Conservation (phyloP, 192 early-diverging fungal genomes). For the Obelidium mucronatum region DNA sequence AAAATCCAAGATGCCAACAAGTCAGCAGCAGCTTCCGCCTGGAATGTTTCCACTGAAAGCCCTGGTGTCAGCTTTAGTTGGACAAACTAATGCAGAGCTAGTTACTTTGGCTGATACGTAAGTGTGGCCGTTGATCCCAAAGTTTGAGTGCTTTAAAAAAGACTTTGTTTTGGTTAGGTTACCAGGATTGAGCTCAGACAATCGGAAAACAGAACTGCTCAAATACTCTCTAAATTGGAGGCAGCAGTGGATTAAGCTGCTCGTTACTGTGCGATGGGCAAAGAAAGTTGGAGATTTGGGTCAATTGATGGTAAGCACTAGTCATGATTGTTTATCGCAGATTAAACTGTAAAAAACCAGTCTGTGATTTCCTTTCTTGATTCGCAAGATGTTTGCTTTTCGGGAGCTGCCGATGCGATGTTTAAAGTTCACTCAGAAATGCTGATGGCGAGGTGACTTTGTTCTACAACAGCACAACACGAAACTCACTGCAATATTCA, state of each 20-base stretch:
- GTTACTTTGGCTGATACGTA: slow-evolving; percentile 28
- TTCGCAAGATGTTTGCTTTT: slow-evolving; percentile 66
- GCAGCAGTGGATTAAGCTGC: slow-evolving; percentile 58
- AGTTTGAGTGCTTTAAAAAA: too few relatives aligned
- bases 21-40: background rate
- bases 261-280: slow-evolving; percentile 81
- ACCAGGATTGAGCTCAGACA: too few relatives aligned
- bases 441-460: slow-evolving; percentile 40
- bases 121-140: too few relatives aligned
- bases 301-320: slow-evolving; percentile 29
- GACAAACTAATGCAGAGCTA: slow-evolving; percentile 23
- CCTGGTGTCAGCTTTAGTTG: slow-evolving; percentile 9
- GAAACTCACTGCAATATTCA: slow-evolving; percentile 19
- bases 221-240: background rate
- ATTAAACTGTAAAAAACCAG: too few relatives aligned
- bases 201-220: slow-evolving; percentile 17
- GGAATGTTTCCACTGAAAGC: slow-evolving; percentile 27
- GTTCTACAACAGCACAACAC: background rate
- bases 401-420: slow-evolving; percentile 62
- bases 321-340: background rate
- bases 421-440: slow-evolving; percentile 51
- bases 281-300: slow-evolving; percentile 56
- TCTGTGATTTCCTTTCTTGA: slow-evolving; percentile 69
- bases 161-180: too few relatives aligned
- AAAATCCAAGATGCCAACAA: too few relatives aligned